These are phyloP conservation scores for Apiotrichum akiyoshidainum DNA, from an alignment of 1,284 basidiomycete genomes.

Conservation along the genomic window DNA sequence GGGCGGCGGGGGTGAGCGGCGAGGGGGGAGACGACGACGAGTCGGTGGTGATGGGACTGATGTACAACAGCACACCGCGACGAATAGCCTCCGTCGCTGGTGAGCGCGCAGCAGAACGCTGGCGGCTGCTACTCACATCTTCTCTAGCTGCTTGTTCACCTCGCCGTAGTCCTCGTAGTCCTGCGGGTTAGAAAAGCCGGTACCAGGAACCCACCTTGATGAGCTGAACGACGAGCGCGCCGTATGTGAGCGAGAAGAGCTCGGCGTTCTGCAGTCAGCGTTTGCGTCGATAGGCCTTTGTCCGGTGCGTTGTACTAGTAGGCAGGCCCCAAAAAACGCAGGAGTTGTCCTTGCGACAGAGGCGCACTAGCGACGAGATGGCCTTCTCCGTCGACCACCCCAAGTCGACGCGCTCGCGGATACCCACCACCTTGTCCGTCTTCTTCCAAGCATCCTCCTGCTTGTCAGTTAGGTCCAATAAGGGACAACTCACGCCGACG, in stretches of 20 bases:
- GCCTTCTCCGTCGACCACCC: too few relatives aligned
- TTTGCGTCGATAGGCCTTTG: too few relatives aligned
- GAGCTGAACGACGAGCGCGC: conserved; percentile 94
- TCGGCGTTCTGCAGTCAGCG: conserved; percentile 66
- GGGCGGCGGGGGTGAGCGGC: not conserved
- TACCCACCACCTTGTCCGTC: conserved; percentile 76
- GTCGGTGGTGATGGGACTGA: too few relatives aligned
- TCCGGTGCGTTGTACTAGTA: too few relatives aligned
- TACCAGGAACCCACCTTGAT: conserved; percentile 60
- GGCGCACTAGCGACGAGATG: too few relatives aligned
- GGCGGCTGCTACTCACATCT: conserved; percentile 53
- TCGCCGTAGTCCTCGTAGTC: conserved; percentile 97
- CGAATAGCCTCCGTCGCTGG: too few relatives aligned
- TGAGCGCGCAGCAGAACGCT: not conserved
- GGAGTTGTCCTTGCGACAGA: too few relatives aligned
- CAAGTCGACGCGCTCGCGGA: not conserved
- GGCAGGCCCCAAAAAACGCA: too few relatives aligned
- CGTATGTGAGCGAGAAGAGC: conserved; percentile 94
- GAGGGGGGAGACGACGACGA: too few relatives aligned
- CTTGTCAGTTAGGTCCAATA: conserved; percentile 3
- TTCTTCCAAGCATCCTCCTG: conserved; percentile 87
- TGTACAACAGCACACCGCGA: too few relatives aligned
- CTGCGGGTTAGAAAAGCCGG: conserved; percentile 16
- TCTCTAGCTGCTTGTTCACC: conserved; percentile 63
- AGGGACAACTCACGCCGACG: conserved; percentile 39